Percentiles rank a stretch among this genome's conserved stretches.
These are phyloP conservation scores for Phytophthora rubi DNA, from an alignment of 352 stramenopile species.

Conservation along the genomic window DNA sequence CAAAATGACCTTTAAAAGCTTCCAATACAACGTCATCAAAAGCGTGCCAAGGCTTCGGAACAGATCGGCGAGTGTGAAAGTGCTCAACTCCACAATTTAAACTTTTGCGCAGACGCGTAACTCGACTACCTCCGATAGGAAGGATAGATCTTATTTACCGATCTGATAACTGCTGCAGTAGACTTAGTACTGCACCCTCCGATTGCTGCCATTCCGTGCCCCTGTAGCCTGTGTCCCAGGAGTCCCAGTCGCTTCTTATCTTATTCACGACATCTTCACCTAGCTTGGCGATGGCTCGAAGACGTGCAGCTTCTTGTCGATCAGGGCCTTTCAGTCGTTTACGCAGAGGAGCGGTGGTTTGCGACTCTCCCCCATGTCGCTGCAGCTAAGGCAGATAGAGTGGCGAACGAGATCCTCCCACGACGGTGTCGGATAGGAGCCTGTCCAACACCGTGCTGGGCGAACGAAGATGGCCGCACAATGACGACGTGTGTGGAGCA, in stretches of 20 bases:
- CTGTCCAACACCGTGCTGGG: too few species aligned
- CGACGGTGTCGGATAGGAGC: too few species aligned
- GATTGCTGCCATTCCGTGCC: conserved; percentile 5
- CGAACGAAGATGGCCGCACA: too few species aligned
- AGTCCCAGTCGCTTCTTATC: conserved; percentile 2
- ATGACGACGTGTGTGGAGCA: too few species aligned
- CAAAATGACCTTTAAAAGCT: background rate
- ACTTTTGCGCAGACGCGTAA: conserved; percentile 5
- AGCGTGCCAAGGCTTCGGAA: background rate
- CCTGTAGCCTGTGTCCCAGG: background rate
- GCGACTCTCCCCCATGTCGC: background rate
- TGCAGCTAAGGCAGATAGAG: background rate
- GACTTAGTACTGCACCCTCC: background rate
- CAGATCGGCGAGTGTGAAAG: background rate
- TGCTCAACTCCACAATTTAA: background rate
- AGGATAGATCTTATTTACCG: background rate
- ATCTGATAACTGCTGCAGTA: conserved; percentile 1
- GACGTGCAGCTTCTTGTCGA: conserved; percentile 3
- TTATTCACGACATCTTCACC: background rate
- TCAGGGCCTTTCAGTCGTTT: conserved; percentile 4
- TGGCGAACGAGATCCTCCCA: too few species aligned
- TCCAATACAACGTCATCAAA: background rate
- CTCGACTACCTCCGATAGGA: background rate
- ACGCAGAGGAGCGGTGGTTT: background rate
- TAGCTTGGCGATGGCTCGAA: conserved; percentile 2